Evolutionary conservation across 495 filamentous ascomycete species (phyloP), one percentile per base, ranked within the genome.

Genomic region (Collariella sp.): DNA sequence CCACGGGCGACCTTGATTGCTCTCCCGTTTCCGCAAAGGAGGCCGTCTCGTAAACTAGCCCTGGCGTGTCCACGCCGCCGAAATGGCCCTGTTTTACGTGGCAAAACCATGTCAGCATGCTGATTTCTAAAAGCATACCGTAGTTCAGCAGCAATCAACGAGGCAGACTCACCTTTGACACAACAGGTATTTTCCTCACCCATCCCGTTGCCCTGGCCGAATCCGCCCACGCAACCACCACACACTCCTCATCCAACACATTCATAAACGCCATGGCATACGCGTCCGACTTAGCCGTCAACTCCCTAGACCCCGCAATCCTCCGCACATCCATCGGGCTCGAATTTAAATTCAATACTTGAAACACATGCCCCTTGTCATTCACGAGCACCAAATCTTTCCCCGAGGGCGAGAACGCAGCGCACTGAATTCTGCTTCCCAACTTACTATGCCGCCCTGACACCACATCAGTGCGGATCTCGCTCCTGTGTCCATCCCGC

Each of bases 141-240:
- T n/a, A n/a, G n/a, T n/a, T n/a, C n/a, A n/a, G n/a, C n/a, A n/a
- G n/a, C n/a, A n/a, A n/a, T n/a, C n/a, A n/a, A n/a, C n/a, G n/a
- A 2, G 13, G n/a, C 1, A 18, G 11, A 5, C 7, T 31, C 45
- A 60, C 57, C 48, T 49, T 55, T 3, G 52, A 39, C 13, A 51
- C 33, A 1, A 22, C 20, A 11, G 63, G 63, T 48, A 71, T 62
- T 49, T 68, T 70, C 46, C 67, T 71, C 4, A 71, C 34, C 59
- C 61, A 66, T 0, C 59, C 69, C 1, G 42, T 50, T 3, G 46
- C 60, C 50, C 63, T 68, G 0, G 60, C 48, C 5, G 56, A 42
- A 52, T 71, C 69, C 6, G 61, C 60, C 69, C 69, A 71, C 2
- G 65, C 67, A 15, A 71, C 24, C 10, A 71, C 60, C 36, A 71